Base-by-base conservation (phyloP, 225 moss, liverwort and hornwort species). In the Physcomitrellopsis africana region DNA sequence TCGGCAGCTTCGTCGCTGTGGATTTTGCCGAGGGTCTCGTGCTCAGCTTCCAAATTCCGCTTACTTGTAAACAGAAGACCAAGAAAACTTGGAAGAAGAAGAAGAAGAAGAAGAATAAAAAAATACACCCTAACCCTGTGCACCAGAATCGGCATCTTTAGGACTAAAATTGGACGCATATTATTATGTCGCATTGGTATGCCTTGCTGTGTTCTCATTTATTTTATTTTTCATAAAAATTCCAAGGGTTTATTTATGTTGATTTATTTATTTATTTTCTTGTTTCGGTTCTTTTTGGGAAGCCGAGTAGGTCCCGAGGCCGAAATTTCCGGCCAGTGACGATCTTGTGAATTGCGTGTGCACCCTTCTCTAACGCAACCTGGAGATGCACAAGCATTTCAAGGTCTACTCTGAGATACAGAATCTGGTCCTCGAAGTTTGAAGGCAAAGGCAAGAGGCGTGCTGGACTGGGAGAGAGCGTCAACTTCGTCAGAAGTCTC, bases 391-490 rank as follows among this genome's bases (percentile, higher is more conserved):
- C 60, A 3, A 19, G 41, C 14, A 57, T n/a, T 18, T 58, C n/a
- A 24, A 11, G 58, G 37, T 51, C 9, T 23, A 13, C 37, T 60
- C 51, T 51, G 12, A 60, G 51, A 10, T 10, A 44, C 51, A 45
- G 19, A 73, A 32, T 29, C 45, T 20, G 8, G 65, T 53, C 19
- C 32, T 66, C 18, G 45, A 67, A 61, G 73, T 53, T 67, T 43
- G 22, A 60, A 58, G 72, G 60, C 51, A 70, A 61, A 52, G 45
- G 77, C 45, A 52, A 54, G 56, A 56, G 19, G 54, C 54, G 29
- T 77, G 54, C 43, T 8, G 29, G 43, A 62, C 17, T 44, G 23
- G 3, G 53, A 69, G 32, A 37, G 32, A 37, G 26, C 32, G 47
- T 56, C 18, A 72, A 67, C 14, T 26, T 54, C 32, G 66, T 47